Evolutionary conservation across 2,329 filamentous ascomycete species (phyloP), one percentile per base, ranked within the genome.

Genomic region (Pseudodiploospora longispora): DNA sequence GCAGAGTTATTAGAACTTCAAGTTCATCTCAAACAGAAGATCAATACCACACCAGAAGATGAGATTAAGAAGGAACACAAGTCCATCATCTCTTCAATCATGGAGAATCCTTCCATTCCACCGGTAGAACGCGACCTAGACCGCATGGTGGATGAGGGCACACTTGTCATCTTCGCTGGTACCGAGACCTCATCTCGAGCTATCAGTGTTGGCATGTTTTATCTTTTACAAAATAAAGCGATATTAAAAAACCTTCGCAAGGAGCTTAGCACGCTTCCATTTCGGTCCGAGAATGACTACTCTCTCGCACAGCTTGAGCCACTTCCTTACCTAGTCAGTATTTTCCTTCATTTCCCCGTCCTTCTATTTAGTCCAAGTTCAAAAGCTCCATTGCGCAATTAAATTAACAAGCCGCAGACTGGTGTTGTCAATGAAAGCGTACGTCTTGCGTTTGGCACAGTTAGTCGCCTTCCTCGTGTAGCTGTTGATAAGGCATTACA

Each of bases 401-500:
- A 19, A 19, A 19, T 19, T 19, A 19, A 19, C 19, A 19, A 19
- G 19, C 19, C 30, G 27, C 39, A 52, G 50, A 48, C 33, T 30
- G 51, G 43, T 37, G 46, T 52, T 36, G 44, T 53, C 27, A 34
- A 42, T n/a, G 51, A 53, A 37, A 38, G 34, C 29, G 19, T 53
- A 28, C 47, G 51, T 9, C 34, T 53, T 10, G 42, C 47, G 27
- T 47, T 43, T 36, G 48, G 50, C 28, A 31, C 48, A 7, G 40
- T 45, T 6, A 40, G 38, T 10, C 47, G 50, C 4, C 35, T 62
- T 6, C 58, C 59, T 10, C 54, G 62, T 3, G 57, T 62, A 9
- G 55, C 57, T 0, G 55, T 56, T 2, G 44, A 53, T 27, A 51
- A 59, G 29, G 40, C 52, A 6, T 53, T 65, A 12, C 45, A 52